Evolutionary conservation across 2,329 filamentous ascomycete species (phyloP).

Genomic region (Verticillium tricorpus): DNA sequence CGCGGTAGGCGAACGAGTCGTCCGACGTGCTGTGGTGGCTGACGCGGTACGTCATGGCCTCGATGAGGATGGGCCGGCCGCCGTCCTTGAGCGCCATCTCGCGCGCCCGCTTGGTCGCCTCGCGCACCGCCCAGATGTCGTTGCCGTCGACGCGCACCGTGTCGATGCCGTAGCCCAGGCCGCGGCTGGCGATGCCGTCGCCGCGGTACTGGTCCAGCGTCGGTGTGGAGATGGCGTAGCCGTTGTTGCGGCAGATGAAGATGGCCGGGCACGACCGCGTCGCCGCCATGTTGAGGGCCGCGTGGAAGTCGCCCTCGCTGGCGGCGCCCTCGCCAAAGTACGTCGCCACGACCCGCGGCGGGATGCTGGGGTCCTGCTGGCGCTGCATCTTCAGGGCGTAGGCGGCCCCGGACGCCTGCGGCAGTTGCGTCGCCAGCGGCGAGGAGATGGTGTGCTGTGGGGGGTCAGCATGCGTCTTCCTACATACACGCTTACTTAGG

Average conservation of each 20-base stretch:
- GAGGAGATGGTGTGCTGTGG: constrained; percentile 74
- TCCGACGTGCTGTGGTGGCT: constrained; percentile 96
- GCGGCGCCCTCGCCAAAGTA: constrained; percentile 92
- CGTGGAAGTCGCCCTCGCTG: constrained; percentile 88
- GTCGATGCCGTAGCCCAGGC: constrained; percentile 89
- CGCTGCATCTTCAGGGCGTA: constrained; percentile 83
- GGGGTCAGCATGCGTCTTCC: neutral
- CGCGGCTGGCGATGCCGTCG: constrained; percentile 83
- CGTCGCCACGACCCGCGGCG: constrained; percentile 68
- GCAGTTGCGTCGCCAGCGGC: constrained; percentile 82
- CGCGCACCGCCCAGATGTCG: constrained; percentile 83
- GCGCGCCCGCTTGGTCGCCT: constrained; percentile 73
- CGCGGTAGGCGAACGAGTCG: constrained; percentile 94
- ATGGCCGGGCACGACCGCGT: constrained; percentile 83
- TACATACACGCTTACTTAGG: too few species aligned
- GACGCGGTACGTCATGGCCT: constrained; percentile 98
- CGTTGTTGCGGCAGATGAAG: constrained; percentile 91
- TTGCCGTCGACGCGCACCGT: constrained; percentile 93
- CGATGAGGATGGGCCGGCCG: constrained; percentile 80
- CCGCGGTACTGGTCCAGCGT: constrained; percentile 88
- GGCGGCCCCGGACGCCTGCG: constrained; percentile 80
- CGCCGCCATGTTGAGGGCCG: constrained; percentile 84
- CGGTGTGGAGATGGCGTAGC: constrained; percentile 85
- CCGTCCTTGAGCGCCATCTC: constrained; percentile 73
- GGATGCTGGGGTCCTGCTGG: constrained; percentile 62